Evolutionary conservation across 2,329 filamentous ascomycete species (phyloP).

Genomic region (Cercospora sp.): DNA sequence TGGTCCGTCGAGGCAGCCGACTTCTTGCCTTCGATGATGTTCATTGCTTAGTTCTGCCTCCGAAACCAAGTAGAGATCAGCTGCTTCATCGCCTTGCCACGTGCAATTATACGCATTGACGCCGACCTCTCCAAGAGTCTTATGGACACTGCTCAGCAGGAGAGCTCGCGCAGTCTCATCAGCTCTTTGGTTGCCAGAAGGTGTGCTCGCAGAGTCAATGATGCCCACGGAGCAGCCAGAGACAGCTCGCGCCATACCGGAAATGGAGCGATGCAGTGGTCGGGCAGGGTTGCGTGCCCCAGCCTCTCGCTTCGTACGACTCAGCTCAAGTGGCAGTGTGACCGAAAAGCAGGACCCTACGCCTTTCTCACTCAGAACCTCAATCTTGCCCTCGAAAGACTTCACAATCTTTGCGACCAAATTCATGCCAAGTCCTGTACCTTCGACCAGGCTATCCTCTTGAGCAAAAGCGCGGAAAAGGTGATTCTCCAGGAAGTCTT

Average conservation of each 20-base stretch:
- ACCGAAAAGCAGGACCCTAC: constrained; percentile 26
- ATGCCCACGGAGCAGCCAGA: constrained; percentile 22
- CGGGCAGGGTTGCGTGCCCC: constrained; percentile 16
- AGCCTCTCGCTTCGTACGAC: constrained; percentile 15
- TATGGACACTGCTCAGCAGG: constrained; percentile 23
- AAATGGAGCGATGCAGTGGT: constrained; percentile 14
- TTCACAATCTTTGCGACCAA: constrained; percentile 62
- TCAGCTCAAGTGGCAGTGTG: constrained; percentile 27
- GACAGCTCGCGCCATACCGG: constrained; percentile 17
- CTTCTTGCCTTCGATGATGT: constrained; percentile 18
- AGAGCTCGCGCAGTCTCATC: constrained; percentile 25
- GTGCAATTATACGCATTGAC: constrained; percentile 19
- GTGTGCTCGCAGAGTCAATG: constrained; percentile 25
- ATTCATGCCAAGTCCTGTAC: constrained; percentile 65
- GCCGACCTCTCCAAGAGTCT: constrained; percentile 27
- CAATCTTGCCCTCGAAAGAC: constrained; percentile 59
- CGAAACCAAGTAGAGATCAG: constrained; percentile 29
- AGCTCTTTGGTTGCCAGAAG: constrained; percentile 19
- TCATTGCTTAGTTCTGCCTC: constrained; percentile 28
- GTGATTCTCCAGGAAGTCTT: constrained; percentile 61
- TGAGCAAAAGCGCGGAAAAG: constrained; percentile 66
- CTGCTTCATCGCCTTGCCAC: constrained; percentile 25
- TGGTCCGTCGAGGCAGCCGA: constrained; percentile 14
- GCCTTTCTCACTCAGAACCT: constrained; percentile 34
- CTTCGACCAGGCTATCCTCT: constrained; percentile 61